These are phyloP conservation scores for Adansonia grandidieri DNA, from an alignment of 441 rosid genomes.

Conservation along the genomic window DNA sequence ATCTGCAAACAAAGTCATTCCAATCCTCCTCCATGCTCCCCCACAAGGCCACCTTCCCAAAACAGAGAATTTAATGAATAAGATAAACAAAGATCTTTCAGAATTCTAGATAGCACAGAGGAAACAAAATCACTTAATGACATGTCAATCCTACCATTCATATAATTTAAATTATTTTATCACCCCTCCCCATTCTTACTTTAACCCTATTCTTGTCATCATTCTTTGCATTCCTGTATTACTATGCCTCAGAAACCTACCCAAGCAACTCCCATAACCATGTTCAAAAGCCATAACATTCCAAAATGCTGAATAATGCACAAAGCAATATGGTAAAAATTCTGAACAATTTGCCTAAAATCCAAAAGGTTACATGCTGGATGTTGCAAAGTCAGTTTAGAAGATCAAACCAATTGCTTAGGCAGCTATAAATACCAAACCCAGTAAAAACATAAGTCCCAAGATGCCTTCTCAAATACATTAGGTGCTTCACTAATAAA, in stretches of 20 bases:
- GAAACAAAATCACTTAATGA: neutral
- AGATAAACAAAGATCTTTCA: neutral
- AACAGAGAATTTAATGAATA: neutral
- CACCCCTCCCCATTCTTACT: neutral
- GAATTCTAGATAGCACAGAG: neutral
- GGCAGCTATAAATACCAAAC: neutral
- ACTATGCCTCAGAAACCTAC: neutral
- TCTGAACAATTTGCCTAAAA: neutral
- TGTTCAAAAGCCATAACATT: neutral
- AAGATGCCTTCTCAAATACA: slow-evolving; percentile 4
- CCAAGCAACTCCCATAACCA: slow-evolving; percentile 2
- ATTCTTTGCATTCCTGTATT: neutral
- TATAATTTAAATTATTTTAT: neutral
- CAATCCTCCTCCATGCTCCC: neutral
- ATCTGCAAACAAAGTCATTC: neutral
- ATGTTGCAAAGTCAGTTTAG: neutral
- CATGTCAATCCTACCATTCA: neutral
- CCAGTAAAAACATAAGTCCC: neutral
- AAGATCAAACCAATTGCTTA: neutral
- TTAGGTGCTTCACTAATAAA: slow-evolving; percentile 2
- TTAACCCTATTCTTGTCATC: neutral
- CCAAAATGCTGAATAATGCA: neutral
- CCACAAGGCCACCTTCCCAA: neutral
- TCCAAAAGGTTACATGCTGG: neutral
- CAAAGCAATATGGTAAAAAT: neutral